These are phyloP conservation scores for Rosa chinensis DNA, from an alignment of 306 rosid genomes.

Conservation along the genomic window DNA sequence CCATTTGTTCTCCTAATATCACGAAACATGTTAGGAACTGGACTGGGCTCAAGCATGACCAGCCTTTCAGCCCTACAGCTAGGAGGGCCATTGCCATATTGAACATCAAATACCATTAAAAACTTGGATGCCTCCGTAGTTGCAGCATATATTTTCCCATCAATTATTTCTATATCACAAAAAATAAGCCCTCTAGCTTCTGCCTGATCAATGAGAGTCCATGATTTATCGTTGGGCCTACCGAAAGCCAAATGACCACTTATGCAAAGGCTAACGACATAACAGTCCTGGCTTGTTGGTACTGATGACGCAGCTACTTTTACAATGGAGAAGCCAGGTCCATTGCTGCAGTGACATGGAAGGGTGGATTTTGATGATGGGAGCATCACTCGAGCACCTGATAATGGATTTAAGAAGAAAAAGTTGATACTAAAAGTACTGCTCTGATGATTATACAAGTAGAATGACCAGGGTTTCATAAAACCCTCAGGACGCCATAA, in stretches of 20 bases:
- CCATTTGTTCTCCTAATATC: neutral
- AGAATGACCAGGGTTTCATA: conserved; percentile 4
- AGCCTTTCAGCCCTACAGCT: neutral
- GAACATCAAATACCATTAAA: neutral
- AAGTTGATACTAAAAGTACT: neutral
- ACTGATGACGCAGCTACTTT: conserved; percentile 2
- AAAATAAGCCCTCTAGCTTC: neutral
- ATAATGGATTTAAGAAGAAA: conserved; percentile 1
- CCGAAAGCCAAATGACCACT: neutral
- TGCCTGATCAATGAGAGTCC: neutral
- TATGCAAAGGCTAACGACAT: neutral
- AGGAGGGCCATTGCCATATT: conserved; percentile 1
- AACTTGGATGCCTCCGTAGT: neutral
- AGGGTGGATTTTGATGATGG: neutral
- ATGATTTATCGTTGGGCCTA: neutral
- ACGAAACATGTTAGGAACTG: neutral
- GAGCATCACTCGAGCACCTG: neutral
- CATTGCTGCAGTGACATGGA: neutral
- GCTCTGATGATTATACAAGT: neutral
- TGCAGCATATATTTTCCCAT: conserved; percentile 7
- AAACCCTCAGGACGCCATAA: conserved; percentile 1
- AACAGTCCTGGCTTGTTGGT: neutral
- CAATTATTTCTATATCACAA: neutral
- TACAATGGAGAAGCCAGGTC: neutral
- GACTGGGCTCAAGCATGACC: neutral